A percentile compares a stretch with the other conserved stretches of the same genome.
Conservation (phyloP, 768 basidiomycete genomes). For the Xanthoconium purpureum region DNA sequence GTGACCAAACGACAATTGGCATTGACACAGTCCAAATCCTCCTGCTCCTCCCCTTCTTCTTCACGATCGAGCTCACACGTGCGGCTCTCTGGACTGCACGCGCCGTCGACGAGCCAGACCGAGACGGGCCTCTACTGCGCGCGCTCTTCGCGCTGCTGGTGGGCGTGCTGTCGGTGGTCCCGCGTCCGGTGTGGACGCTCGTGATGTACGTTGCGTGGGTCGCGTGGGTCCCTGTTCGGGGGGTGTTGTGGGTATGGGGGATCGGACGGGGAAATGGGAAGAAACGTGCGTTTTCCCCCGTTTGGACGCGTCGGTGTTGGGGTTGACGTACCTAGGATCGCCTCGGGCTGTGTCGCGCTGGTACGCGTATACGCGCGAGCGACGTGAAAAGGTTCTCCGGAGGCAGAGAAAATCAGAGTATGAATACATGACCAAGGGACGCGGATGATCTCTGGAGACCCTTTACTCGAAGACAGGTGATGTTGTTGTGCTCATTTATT, state of each 20-base stretch:
- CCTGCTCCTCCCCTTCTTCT: constrained; percentile 11
- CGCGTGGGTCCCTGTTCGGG: neutral
- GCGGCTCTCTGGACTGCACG: neutral
- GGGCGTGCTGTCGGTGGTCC: neutral
- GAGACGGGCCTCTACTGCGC: neutral
- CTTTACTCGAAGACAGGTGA: neutral
- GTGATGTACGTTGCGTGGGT: neutral
- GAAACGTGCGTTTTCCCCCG: neutral
- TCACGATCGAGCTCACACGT: constrained; percentile 9
- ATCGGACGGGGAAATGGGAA: constrained; percentile 7
- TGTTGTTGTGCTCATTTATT: neutral
- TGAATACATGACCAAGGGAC: neutral
- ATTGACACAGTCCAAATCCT: constrained; percentile 1
- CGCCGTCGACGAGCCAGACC: neutral
- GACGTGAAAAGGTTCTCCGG: neutral
- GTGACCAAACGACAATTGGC: neutral
- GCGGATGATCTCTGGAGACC: neutral
- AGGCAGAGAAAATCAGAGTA: too few species aligned
- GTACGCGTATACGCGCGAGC: neutral
- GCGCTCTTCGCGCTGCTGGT: neutral
- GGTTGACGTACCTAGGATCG: neutral
- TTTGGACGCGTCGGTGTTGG: too few species aligned
- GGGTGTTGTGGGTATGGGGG: constrained; percentile 13
- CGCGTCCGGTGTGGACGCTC: constrained; percentile 1
- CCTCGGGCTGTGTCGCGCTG: neutral